Percentiles rank a stretch among this genome's conserved stretches.
Evolutionary conservation across 305 asterid species (phyloP).

Genomic region (Fraxinus baroniana): DNA sequence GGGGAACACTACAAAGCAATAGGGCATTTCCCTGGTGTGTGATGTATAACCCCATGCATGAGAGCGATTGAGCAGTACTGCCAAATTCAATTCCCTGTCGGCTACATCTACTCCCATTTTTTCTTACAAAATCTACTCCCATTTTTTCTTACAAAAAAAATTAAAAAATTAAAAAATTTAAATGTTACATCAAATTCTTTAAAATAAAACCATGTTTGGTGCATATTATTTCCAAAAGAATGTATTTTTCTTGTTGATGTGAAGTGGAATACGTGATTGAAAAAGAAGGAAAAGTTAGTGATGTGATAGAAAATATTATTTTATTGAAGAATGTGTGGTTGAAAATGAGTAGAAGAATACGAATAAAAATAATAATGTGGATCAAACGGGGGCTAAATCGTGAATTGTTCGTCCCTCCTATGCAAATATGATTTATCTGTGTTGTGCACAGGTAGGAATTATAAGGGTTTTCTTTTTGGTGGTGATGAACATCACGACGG

Average conservation of each 20-base stretch:
- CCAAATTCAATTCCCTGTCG: background rate
- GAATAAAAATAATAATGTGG: too few species aligned
- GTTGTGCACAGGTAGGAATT: background rate
- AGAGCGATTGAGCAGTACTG: background rate
- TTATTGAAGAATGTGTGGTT: too few species aligned
- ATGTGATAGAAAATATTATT: too few species aligned
- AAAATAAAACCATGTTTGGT: too few species aligned
- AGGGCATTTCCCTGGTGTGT: background rate
- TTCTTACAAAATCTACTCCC: background rate
- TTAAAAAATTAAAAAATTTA: too few species aligned
- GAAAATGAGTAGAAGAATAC: too few species aligned
- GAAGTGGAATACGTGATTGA: too few species aligned
- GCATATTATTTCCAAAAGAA: too few species aligned
- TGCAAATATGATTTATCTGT: background rate
- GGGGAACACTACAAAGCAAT: background rate
- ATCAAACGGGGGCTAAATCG: background rate
- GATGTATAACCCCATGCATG: background rate
- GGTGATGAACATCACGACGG: background rate
- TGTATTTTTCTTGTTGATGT: too few species aligned
- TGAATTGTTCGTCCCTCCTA: background rate
- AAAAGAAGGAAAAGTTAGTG: too few species aligned
- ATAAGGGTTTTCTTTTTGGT: background rate
- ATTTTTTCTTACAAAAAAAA: background rate
- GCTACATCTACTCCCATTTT: background rate
- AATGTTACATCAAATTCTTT: background rate